Evolutionary conservation across 352 stramenopile species (phyloP).

Genomic region (Pythium sukuiense): DNA sequence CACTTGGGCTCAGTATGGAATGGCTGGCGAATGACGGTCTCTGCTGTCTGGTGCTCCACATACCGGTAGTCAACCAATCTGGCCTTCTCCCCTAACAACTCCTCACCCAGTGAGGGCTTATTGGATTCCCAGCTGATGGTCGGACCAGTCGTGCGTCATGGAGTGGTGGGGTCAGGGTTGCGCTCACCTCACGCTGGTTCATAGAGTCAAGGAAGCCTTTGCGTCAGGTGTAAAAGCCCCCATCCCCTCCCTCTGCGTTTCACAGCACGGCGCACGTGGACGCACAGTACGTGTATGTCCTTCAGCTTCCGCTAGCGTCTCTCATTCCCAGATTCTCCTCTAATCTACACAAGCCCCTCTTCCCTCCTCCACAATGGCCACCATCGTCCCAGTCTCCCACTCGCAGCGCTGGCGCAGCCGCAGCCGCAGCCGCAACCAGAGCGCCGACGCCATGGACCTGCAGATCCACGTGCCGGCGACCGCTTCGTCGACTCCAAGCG

Average conservation of each 20-base stretch:
- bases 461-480: conserved; percentile 8
- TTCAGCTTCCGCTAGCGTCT: background rate
- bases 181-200: background rate
- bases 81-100: conserved; percentile 2
- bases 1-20: conserved; percentile 1
- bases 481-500: conserved; percentile 6
- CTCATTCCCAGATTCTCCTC: conserved; percentile 7
- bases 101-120: background rate
- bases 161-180: conserved; percentile 3
- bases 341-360: background rate
- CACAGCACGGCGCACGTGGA: background rate
- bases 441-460: conserved; percentile 32
- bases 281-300: background rate
- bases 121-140: background rate
- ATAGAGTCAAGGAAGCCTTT: background rate
- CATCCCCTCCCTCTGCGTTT: background rate
- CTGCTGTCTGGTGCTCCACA: background rate
- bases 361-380: conserved; percentile 36
- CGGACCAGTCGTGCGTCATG: background rate
- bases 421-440: conserved; percentile 51
- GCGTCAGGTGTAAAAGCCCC: background rate
- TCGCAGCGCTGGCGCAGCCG: conserved; percentile 49
- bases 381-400: conserved; percentile 59
- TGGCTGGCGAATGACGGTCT: background rate
- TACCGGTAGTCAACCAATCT: background rate